Conservation (phyloP, 2,329 filamentous ascomycete genomes). For the Fusarium veterinarium region DNA sequence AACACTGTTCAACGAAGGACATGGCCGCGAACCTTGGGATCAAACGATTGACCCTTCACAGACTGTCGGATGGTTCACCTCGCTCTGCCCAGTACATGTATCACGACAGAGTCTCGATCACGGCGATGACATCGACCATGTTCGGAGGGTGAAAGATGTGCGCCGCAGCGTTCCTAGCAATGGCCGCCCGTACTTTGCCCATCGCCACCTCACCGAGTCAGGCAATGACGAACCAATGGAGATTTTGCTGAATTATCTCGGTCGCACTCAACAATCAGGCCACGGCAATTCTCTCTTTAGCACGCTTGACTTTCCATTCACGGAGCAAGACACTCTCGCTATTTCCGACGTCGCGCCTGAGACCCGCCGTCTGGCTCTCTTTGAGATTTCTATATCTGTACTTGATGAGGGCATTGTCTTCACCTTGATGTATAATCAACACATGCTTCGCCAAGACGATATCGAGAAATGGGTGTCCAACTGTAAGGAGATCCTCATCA, state of each 20-base stretch:
- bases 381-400: conserved; percentile 35
- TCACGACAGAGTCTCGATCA: not conserved
- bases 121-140: conserved; percentile 8
- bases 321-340: not conserved
- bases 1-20: conserved; percentile 54
- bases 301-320: not conserved
- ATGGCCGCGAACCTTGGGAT: conserved; percentile 55
- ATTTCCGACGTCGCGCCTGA: conserved; percentile 23
- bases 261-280: conserved; percentile 11
- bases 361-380: conserved; percentile 26
- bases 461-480: conserved; percentile 26
- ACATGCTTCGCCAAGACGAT: conserved; percentile 24
- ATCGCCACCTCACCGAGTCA: conserved; percentile 3
- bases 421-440: conserved; percentile 24
- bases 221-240: conserved; percentile 15
- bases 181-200: conserved; percentile 29
- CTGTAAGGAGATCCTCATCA: conserved; percentile 9
- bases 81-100: conserved; percentile 50
- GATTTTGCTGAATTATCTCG: conserved; percentile 27
- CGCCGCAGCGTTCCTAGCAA: conserved; percentile 23
- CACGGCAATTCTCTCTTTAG: not conserved
- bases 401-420: not conserved
- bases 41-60: conserved; percentile 49
- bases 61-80: conserved; percentile 61
- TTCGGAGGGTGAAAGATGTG: conserved; percentile 20